Evolutionary conservation across 345 rosid genomes (phyloP).

Genomic region (Zanthoxylum bungeanum): DNA sequence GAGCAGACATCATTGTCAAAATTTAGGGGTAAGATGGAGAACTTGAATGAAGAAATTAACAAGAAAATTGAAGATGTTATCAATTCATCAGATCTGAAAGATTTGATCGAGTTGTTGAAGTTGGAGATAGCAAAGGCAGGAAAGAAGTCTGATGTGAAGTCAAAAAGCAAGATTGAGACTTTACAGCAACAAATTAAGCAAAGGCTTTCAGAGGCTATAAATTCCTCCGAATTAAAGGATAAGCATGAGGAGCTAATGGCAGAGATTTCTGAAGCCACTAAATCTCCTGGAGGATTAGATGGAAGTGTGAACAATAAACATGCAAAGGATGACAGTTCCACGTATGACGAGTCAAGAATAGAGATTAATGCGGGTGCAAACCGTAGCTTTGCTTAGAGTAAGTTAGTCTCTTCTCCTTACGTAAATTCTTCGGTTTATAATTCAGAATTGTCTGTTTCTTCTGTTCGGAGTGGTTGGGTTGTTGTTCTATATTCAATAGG

Average conservation of each 20-base stretch:
- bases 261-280: conserved; percentile 44
- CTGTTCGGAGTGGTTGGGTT: background rate
- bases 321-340: conserved; percentile 12
- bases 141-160: conserved; percentile 34
- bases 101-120: conserved; percentile 57
- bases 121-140: conserved; percentile 61
- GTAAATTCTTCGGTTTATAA: background rate
- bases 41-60: conserved; percentile 50
- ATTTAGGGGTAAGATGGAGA: conserved; percentile 37
- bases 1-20: conserved; percentile 32
- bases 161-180: conserved; percentile 50
- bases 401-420: conserved; percentile 19
- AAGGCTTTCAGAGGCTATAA: conserved; percentile 53
- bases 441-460: background rate
- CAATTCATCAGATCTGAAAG: conserved; percentile 55
- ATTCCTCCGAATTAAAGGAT: conserved; percentile 47
- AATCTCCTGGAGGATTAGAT: conserved; percentile 31
- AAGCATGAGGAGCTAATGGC: conserved; percentile 51
- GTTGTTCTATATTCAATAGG: background rate
- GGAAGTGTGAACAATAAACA: conserved; percentile 33
- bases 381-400: conserved; percentile 44
- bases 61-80: conserved; percentile 51
- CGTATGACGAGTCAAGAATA: conserved; percentile 32
- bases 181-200: conserved; percentile 58
- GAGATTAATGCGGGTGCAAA: conserved; percentile 50